These are phyloP conservation scores for Terfezia claveryi DNA, from an alignment of 495 filamentous ascomycete species.

Conservation along the genomic window DNA sequence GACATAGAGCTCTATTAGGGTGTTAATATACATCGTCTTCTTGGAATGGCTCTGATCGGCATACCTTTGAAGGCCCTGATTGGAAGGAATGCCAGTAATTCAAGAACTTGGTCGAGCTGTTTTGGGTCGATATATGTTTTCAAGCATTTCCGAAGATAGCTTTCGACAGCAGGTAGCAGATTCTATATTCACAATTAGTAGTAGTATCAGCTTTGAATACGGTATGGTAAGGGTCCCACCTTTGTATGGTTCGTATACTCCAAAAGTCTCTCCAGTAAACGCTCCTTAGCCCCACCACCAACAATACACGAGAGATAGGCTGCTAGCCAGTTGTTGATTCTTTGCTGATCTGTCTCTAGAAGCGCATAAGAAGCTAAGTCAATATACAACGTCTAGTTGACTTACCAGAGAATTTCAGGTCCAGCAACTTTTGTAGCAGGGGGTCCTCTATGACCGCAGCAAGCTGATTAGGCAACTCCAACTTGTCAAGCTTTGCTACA, in stretches of 20 bases:
- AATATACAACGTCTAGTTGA: background rate
- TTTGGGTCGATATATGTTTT: slow-evolving; percentile 44
- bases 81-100: slow-evolving; percentile 40
- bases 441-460: slow-evolving; percentile 54
- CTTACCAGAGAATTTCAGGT: slow-evolving; percentile 35
- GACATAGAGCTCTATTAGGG: slow-evolving; percentile 32
- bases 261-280: slow-evolving; percentile 33
- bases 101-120: slow-evolving; percentile 37
- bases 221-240: background rate
- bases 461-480: slow-evolving; percentile 63
- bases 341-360: slow-evolving; percentile 17
- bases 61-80: slow-evolving; percentile 35
- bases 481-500: slow-evolving; percentile 50
- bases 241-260: slow-evolving; percentile 41
- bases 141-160: slow-evolving; percentile 41
- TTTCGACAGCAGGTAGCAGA: slow-evolving; percentile 36
- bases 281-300: background rate
- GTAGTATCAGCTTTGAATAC: too few species aligned
- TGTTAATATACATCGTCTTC: slow-evolving; percentile 23
- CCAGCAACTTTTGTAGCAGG: slow-evolving; percentile 54
- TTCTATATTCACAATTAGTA: slow-evolving; percentile 22
- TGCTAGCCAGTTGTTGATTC: slow-evolving; percentile 44
- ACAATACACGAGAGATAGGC: slow-evolving; percentile 10
- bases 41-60: slow-evolving; percentile 12
- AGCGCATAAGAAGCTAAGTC: background rate